Conservation (phyloP, 2,329 filamentous ascomycete species). For the Tolypocladium inflatum region DNA sequence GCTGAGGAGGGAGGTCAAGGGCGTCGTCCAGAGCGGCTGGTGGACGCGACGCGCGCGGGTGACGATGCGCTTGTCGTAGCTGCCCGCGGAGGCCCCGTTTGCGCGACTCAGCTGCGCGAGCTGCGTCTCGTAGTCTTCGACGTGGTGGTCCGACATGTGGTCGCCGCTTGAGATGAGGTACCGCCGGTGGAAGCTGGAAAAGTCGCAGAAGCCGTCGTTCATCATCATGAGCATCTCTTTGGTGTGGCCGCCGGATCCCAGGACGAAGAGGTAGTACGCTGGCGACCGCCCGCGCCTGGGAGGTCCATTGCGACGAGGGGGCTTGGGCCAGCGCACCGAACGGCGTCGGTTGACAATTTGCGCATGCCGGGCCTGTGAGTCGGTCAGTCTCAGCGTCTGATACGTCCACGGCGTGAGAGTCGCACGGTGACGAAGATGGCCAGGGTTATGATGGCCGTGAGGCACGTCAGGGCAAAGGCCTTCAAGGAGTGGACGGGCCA, state of each 20-base stretch:
- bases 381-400: background rate
- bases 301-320: background rate
- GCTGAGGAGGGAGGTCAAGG: constrained; percentile 56
- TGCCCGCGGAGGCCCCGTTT: constrained; percentile 24
- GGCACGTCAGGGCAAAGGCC: constrained; percentile 3
- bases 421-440: constrained; percentile 21
- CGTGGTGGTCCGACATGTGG: constrained; percentile 51
- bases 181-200: constrained; percentile 55
- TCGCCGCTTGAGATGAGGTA: constrained; percentile 79
- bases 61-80: constrained; percentile 57
- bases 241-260: constrained; percentile 91
- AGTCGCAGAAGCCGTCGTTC: constrained; percentile 42
- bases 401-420: background rate
- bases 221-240: constrained; percentile 90
- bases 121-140: constrained; percentile 44
- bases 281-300: background rate
- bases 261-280: constrained; percentile 63
- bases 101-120: constrained; percentile 14
- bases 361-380: constrained; percentile 17
- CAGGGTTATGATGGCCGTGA: constrained; percentile 11
- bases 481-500: background rate
- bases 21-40: constrained; percentile 67
- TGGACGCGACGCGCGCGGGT: constrained; percentile 74
- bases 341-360: constrained; percentile 15
- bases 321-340: constrained; percentile 6